Evolutionary conservation across 805 yeast species (phyloP).

Genomic region (Yamadazyma tumulicola): DNA sequence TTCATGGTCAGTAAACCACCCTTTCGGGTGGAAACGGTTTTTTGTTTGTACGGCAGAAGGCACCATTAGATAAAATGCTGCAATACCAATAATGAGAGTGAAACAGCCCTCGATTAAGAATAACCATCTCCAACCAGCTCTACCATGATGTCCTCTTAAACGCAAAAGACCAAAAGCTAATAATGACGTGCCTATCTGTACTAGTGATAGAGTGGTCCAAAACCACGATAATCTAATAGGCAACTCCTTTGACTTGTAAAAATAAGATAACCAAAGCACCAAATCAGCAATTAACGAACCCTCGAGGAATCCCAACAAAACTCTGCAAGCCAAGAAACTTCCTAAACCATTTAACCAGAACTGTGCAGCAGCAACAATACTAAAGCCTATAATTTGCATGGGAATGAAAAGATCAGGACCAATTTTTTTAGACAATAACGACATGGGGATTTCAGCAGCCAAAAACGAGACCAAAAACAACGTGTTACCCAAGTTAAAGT

Average conservation of each 20-base stretch:
- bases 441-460: constrained; percentile 53
- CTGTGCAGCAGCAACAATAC: constrained; percentile 25
- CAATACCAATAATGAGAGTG: constrained; percentile 52
- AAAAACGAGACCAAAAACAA: constrained; percentile 40
- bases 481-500: constrained; percentile 40
- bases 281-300: constrained; percentile 48
- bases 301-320: constrained; percentile 25
- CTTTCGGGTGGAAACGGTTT: constrained; percentile 46
- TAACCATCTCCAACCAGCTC: constrained; percentile 56
- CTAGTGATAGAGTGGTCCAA: constrained; percentile 27
- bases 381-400: constrained; percentile 23
- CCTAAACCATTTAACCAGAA: constrained; percentile 19
- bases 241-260: constrained; percentile 56
- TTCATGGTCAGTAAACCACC: constrained; percentile 25
- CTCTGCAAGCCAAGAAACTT: constrained; percentile 23
- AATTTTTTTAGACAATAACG: constrained; percentile 53
- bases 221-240: constrained; percentile 52
- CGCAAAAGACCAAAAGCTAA: constrained; percentile 21
- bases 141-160: constrained; percentile 16
- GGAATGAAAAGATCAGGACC: constrained; percentile 67
- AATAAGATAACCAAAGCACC: constrained; percentile 60
- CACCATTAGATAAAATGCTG: constrained; percentile 47
- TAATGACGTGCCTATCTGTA: constrained; percentile 19
- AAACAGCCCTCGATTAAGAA: constrained; percentile 62
- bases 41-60: constrained; percentile 53